These are phyloP conservation scores for Piper betle DNA, from an alignment of 164 flowering plant species.

Conservation along the genomic window DNA sequence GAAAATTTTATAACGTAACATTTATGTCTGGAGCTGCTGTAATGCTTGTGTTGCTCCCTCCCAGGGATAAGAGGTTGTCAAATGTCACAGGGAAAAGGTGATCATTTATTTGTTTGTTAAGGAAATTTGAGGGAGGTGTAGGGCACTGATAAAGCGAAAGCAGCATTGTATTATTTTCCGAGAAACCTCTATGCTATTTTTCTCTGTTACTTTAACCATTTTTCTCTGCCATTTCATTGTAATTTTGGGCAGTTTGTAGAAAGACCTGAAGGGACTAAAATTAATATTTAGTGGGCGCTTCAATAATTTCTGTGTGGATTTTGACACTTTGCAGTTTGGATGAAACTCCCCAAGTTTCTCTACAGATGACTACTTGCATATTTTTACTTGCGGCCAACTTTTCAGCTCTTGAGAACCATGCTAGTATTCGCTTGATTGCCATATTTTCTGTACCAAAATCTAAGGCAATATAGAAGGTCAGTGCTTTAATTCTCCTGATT, in stretches of 20 bases:
- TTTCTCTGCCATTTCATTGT: not conserved
- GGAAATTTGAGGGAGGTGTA: conserved; percentile 14
- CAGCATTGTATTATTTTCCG: conserved; percentile 19
- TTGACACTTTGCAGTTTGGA: too few species aligned
- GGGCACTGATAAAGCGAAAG: conserved; percentile 6
- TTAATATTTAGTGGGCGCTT: conserved; percentile 4
- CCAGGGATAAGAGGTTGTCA: conserved; percentile 20
- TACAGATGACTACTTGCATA: too few species aligned
- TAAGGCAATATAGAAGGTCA: too few species aligned
- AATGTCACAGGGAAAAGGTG: conserved; percentile 9
- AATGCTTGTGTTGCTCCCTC: not conserved
- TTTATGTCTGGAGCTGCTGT: conserved; percentile 14
- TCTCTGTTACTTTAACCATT: not conserved
- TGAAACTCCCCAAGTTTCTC: too few species aligned
- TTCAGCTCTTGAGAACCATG: too few species aligned
- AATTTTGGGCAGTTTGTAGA: conserved; percentile 5
- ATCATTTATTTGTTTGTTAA: conserved; percentile 12
- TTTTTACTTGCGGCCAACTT: too few species aligned
- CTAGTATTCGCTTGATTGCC: too few species aligned
- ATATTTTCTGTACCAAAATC: too few species aligned
- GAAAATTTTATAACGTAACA: conserved; percentile 11
- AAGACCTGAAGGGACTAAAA: conserved; percentile 4
- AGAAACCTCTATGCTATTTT: conserved; percentile 13
- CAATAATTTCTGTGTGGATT: not conserved
- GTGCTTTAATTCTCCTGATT: too few species aligned